Evolutionary conservation across 1,284 basidiomycete species (phyloP), one percentile per base, ranked within the genome.

Genomic region (Pholiota adiposa): DNA sequence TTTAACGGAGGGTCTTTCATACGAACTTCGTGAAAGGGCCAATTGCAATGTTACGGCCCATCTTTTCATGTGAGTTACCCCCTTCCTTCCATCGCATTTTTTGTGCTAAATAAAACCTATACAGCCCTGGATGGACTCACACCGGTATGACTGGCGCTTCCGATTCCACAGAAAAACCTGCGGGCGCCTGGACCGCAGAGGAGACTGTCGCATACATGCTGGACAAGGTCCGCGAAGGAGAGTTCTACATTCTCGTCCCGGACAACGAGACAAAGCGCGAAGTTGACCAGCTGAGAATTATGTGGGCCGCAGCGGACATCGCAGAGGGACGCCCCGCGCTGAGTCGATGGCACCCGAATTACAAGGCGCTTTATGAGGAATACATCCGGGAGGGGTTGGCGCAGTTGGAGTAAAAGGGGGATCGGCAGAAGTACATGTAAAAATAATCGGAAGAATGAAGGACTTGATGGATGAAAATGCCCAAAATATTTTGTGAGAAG

Each of bases 181-280:
- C 81, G 0, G 94, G 93, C n/a, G 94, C 94, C 1, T 97, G 94
- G 94, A 84, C 91, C 0, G 82, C 95, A 2, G 86, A 94, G 66
- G 93, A 97, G 74, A 95, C 94, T 12, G 93, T 96, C 25, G 81
- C 88, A 12, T 96, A 91, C 80, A 94, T 96, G 93, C 81, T 96
- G 33, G 89, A 94, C 71, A 86, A 84, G 56, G 88, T 96, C 31
- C 87, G 92, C 12, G 76, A 82, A 9, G 94, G 93, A 25, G 88
- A 93, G 64, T 97, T 97, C 73, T 97, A 97, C 75, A 89, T 97
- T 67, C 77, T 97, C 59, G 90, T 90, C 63, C 94, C 95, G 8
- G 95, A 97, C 77, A 93, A 94, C 76, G 94, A 97, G 76, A 90
- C 92, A 52, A 83, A 80, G 70, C 82, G 79, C 67, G 87, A 88